Evolutionary conservation across 1,284 basidiomycete species (phyloP).

Genomic region (Moniliophthora roreri): DNA sequence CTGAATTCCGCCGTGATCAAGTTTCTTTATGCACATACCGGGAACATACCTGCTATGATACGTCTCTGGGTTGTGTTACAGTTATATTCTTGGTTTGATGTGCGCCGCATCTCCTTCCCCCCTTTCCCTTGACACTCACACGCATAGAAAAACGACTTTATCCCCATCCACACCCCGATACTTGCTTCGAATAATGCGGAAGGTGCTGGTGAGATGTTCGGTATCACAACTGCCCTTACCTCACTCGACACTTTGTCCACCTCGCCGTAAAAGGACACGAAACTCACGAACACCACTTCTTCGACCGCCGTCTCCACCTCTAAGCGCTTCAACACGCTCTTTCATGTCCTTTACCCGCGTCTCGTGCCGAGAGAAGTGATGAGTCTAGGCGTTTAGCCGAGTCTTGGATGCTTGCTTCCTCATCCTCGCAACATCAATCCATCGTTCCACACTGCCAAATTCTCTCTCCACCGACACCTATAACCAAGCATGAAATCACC

Average conservation of each 20-base stretch:
- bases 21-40: slow-evolving; percentile 85
- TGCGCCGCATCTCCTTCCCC: slow-evolving; percentile 30
- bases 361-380: slow-evolving; percentile 88
- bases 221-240: slow-evolving; percentile 57
- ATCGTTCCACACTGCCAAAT: too few species aligned
- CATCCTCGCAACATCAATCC: too few species aligned
- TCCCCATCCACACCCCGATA: slow-evolving; percentile 82
- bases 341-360: slow-evolving; percentile 83
- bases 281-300: too few species aligned
- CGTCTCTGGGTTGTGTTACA: slow-evolving; percentile 52
- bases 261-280: slow-evolving; percentile 19
- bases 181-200: slow-evolving; percentile 93
- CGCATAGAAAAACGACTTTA: slow-evolving; percentile 72
- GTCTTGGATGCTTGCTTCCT: slow-evolving; percentile 99
- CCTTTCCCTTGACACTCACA: slow-evolving; percentile 5
- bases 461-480: too few species aligned
- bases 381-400: slow-evolving; percentile 94
- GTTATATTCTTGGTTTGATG: slow-evolving; percentile 72
- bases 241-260: slow-evolving; percentile 20
- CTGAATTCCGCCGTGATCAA: slow-evolving; percentile 78
- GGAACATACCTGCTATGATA: slow-evolving; percentile 69
- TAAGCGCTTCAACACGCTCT: slow-evolving; percentile 84
- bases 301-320: slow-evolving; percentile 89
- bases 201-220: slow-evolving; percentile 95
- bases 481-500: too few species aligned